Base-by-base conservation (phyloP, 345 rosid species). In the Moricandia arvensis region DNA sequence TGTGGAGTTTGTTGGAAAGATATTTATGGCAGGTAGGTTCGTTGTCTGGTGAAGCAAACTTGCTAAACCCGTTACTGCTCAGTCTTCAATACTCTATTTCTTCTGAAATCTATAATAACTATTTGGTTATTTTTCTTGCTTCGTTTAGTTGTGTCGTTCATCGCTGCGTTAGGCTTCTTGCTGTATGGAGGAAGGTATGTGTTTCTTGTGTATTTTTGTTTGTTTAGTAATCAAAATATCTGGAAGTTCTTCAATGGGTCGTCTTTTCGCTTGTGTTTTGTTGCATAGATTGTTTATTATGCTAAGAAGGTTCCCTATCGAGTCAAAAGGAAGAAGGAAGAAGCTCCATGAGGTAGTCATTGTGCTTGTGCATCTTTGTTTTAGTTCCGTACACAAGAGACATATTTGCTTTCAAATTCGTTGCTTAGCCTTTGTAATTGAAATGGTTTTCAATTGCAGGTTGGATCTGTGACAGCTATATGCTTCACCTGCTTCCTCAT, bases 291-390 rank as follows among this genome's bases (percentile, higher is more conserved):
- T 96, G 75, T 93, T 91, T 81, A 82, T 91, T 85, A 93, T 96
- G 99, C 86, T 93, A 77, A 88, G 95, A 80, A 89, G 97, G 63
- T 93, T 93, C 78, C 98, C 99, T 26, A 93, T 96, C 30, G 99
- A 93, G 82, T 96, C 99, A 41, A 96, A 89, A 86, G 98, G 98
- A 73, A 88, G 98, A 87, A 86, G 97, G 85, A 96, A 93, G 88
- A 96, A 96, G 73, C 98, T 96, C 68, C 90, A 87, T 16, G 99
- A 96, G 98, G 99, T 96, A 82, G 67, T 75, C 68, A 31, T 7
- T 16, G 35, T 10, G 43, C 27, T 78, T 78, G 57, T 10, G 0
- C 16, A 63, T 18, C 2, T 3, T 66, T 73, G 15, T n/a, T n/a
- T n/a, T n/a, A n/a, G n/a, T n/a, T n/a, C n/a, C n/a, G n/a, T n/a